Base-by-base conservation (phyloP, 179 eudicot species). In the Actinidia arguta region DNA sequence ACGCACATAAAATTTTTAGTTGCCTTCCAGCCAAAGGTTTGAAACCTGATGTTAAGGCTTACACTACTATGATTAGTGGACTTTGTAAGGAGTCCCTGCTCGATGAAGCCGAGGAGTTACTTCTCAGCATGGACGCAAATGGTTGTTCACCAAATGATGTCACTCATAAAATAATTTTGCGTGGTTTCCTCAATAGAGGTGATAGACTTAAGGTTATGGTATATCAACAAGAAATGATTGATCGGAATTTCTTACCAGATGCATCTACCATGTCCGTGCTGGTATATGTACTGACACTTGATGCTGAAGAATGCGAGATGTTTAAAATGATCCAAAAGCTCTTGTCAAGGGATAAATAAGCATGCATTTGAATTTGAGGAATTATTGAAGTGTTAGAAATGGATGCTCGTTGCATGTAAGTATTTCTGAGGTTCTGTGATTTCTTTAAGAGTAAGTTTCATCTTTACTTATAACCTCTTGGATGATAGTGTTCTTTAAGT, bases 41-140 rank as follows among this genome's bases (percentile, higher is more conserved):
- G 68, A 9, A 39, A 54, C 67, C 66, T 3, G 1, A 54, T 67
- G 52, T 82, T 50, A 31, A 11, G 6, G 76, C 58, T 16, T 82
- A 64, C 47, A 76, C 24, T 39, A 13, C 46, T 44, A 22, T 82
- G 67, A 66, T 82, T 20, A 3, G 42, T 27, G 81, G 81, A 52
- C 68, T 76, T 16, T 76, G 55, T 54, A 70, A 76, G 36, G 58
- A 47, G 13, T 55, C 76, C 31, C 8, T 70, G 56, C 52, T 71
- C 9, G 22, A 36, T 56, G 78, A 72, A 72, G 71, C 78, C 5
- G 22, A 56, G 8, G 61, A 42, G 24, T 80, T 80, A 39, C 27
- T 69, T 8, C 4, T 24, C 54, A 58, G 39, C 36, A 80, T 70
- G 76, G 69, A 80, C 25, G 54, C n/a, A 22, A 39, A 52, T n/a